Evolutionary conservation across 2,329 filamentous ascomycete species (phyloP), one percentile per base, ranked within the genome.

Genomic region (Aspergillus neoniger): DNA sequence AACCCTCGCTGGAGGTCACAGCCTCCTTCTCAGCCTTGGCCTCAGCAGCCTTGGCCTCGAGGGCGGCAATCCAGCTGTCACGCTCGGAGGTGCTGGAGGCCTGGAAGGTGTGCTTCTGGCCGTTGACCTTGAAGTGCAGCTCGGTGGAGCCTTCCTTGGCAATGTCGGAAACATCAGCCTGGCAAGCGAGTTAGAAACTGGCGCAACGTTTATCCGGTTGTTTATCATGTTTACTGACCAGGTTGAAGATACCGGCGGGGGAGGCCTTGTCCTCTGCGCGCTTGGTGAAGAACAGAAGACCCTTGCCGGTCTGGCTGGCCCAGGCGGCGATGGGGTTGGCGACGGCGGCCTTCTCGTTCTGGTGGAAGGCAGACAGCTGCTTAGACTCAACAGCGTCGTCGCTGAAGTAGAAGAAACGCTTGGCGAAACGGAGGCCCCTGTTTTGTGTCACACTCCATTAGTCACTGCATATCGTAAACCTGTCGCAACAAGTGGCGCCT

Each of bases 31-130:
- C 82, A 70, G 89, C 89, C 85, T 95, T 96, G 72, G 92, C 93
- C 81, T 96, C 92, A 55, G 88, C 85, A 56, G 91, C 86, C 83
- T 93, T 91, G 73, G 85, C 81, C 85, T 95, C 93, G 69, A 96
- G 78, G 73, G 93, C 90, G 64, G 87, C 81, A 71, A 96, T 86
- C 95, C 95, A 98, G 85, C 90, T 91, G 79, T 96, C 92, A 75
- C 94, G 92, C 81, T 97, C 92, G 61, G 86, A 82, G 52, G 85
- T 71, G 71, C 74, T 88, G 71, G 82, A 73, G 60, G 94, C 91
- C 86, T 97, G 94, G 85, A 99, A 96, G 63, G 86, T 86, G 85
- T 97, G 92, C 87, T 96, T 96, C 81, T 96, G 89, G 69, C 90
- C 90, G 79, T 90, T 88, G 74, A 91, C 81, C 75, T 89, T 91